Evolutionary conservation across 2,329 filamentous ascomycete species (phyloP), one percentile per base, ranked within the genome.

Genomic region (Colletotrichum zoysiae): DNA sequence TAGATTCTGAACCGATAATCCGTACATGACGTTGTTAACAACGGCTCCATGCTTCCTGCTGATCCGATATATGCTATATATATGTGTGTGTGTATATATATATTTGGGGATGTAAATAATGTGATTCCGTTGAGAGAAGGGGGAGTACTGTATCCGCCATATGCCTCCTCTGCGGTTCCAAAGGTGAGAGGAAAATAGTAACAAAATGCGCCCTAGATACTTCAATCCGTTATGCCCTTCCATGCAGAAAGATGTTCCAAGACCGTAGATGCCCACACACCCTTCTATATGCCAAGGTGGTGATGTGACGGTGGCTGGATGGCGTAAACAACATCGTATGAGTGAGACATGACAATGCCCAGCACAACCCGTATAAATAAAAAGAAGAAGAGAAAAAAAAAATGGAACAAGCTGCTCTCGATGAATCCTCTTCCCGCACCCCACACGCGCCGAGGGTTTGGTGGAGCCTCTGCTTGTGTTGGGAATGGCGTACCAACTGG

Each of bases 131-230:
- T 14, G 35, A 63, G 65, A 69, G 69, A 67, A 71, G 69, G 69
- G 65, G 69, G 65, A 69, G 69, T 71, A 60, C 69, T 71, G 69
- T 71, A 71, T 71, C 69, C 65, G 65, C 69, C 69, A 69, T 68
- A 18, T 69, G 60, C 69, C 69, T 71, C 59, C 69, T 66, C 61
- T 18, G 38, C 14, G 18, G 20, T 33, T 33, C 33, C 40, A 44
- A 42, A 51, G 59, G 55, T 60, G 11, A 5, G 18, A 35, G 12
- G n/a, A 23, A 33, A 23, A 38, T 23, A 16, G n/a, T 14, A 33
- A 30, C 14, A 65, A 57, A 66, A 69, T 50, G 53, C 53, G 65
- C 58, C 65, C 58, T 56, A 23, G 61, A 50, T 35, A 55, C 50
- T 56, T n/a, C 12, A 23, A 50, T 40, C 51, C 14, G 55, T 23